Evolutionary conservation across 2,329 filamentous ascomycete species (phyloP).

Genomic region (Pseudogymnoascus sp.): DNA sequence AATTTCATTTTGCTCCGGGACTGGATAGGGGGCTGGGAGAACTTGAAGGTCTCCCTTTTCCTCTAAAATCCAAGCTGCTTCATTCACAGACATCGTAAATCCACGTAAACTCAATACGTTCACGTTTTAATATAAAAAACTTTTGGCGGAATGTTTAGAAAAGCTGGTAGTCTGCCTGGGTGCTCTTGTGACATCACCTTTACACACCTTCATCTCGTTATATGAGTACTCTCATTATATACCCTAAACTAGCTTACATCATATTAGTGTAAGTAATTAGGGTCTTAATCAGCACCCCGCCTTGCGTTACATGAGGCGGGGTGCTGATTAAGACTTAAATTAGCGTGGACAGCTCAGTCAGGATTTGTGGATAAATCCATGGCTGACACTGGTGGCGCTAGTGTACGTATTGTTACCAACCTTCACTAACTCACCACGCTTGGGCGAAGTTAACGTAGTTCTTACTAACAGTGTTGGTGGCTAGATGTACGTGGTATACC

Average conservation of each 20-base stretch:
- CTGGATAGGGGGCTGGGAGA: conserved; percentile 29
- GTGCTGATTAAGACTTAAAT: no score
- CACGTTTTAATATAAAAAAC: neutral
- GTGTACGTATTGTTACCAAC: neutral
- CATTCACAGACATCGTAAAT: conserved; percentile 12
- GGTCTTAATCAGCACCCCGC: no score
- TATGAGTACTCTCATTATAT: neutral
- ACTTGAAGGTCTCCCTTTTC: conserved; percentile 30
- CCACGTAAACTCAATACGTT: neutral
- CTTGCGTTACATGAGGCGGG: no score
- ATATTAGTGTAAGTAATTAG: neutral
- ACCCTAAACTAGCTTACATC: neutral
- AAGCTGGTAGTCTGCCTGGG: neutral
- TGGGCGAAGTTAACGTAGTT: neutral
- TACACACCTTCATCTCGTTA: neutral
- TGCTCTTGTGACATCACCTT: neutral
- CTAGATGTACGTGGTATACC: no score
- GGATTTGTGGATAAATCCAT: neutral
- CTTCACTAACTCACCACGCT: neutral
- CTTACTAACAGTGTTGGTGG: neutral
- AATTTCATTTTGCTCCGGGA: conserved; percentile 31
- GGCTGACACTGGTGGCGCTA: neutral
- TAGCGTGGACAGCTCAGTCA: neutral
- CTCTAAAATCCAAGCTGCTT: conserved; percentile 22
- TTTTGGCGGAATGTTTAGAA: conserved; percentile 22